Percentiles rank a stretch among this genome's conserved stretches.
phyloP scores from a whole-genome alignment of 2,329 filamentous ascomycete species.

The Penicillium sp. region DNA sequence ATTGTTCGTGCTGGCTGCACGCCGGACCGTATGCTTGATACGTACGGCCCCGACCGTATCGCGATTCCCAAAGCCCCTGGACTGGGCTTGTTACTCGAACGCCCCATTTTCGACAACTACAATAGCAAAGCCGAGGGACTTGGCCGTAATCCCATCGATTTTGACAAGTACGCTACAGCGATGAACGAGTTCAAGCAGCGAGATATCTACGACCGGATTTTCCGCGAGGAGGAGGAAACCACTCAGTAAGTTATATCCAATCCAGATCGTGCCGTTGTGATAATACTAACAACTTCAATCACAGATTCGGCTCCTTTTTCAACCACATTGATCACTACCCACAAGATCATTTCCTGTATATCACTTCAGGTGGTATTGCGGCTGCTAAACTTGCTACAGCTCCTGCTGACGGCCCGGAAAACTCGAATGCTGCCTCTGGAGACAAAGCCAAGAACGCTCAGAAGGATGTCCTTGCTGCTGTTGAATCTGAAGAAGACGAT shows the following conservation, averaged over 20 bases:
- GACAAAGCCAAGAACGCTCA: constrained; percentile 28
- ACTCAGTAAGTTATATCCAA: constrained; percentile 70
- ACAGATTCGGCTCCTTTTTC: constrained; percentile 76
- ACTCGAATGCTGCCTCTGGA: constrained; percentile 5
- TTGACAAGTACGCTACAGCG: constrained; percentile 74
- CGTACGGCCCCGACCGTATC: constrained; percentile 73
- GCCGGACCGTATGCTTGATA: constrained; percentile 70
- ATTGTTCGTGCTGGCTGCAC: constrained; percentile 83
- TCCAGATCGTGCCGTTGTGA: too few species aligned
- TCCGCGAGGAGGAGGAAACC: constrained; percentile 83
- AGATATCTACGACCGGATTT: constrained; percentile 91
- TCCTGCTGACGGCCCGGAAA: constrained; percentile 11
- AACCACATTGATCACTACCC: constrained; percentile 78
- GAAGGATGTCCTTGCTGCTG: constrained; percentile 36
- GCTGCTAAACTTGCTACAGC: constrained; percentile 54
- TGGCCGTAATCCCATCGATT: constrained; percentile 73
- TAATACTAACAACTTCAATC: constrained; percentile 6
- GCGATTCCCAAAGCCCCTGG: constrained; percentile 94
- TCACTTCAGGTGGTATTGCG: constrained; percentile 70
- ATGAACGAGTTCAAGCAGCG: constrained; percentile 88
- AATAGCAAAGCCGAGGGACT: constrained; percentile 73
- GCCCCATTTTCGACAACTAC: constrained; percentile 89
- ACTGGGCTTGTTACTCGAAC: constrained; percentile 82
- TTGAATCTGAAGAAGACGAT: constrained; percentile 28
- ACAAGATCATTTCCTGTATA: constrained; percentile 73